phyloP scores from a whole-genome alignment of 2,329 filamentous ascomycete species.

The Oidium heveae region DNA sequence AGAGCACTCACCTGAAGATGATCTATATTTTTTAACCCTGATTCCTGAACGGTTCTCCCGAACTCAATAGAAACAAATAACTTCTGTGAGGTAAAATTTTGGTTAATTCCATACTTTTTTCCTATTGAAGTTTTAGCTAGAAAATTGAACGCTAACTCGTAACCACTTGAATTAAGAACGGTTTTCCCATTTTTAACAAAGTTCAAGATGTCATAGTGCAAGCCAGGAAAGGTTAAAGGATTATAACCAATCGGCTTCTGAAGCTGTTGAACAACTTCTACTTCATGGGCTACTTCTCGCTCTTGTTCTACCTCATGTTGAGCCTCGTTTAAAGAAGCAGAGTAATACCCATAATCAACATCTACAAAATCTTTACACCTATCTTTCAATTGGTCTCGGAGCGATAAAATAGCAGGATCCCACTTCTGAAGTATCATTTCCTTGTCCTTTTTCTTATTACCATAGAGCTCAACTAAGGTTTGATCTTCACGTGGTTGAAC shows the following conservation, averaged over 20 bases:
- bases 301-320: constrained; percentile 28
- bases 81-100: constrained; percentile 7
- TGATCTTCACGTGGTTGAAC: constrained; percentile 28
- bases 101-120: constrained; percentile 12
- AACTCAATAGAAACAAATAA: constrained; percentile 23
- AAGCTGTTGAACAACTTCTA: constrained; percentile 20
- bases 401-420: too few species aligned
- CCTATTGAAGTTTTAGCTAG: constrained; percentile 18
- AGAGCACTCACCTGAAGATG: neutral
- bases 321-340: constrained; percentile 16
- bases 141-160: constrained; percentile 18
- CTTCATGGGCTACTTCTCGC: constrained; percentile 20
- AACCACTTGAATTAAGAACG: constrained; percentile 14
- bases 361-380: too few species aligned
- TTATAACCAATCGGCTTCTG: constrained; percentile 17
- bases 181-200: constrained; percentile 23
- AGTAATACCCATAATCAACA: too few species aligned
- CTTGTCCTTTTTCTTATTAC: neutral
- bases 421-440: too few species aligned
- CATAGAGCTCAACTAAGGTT: constrained; percentile 25
- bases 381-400: too few species aligned
- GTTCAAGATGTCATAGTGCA: constrained; percentile 20
- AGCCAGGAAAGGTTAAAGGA: constrained; percentile 18
- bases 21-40: constrained; percentile 2
- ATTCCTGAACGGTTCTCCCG: constrained; percentile 18